These are phyloP conservation scores for Erysimum pusillum DNA, from an alignment of 441 rosid species.

Conservation along the genomic window DNA sequence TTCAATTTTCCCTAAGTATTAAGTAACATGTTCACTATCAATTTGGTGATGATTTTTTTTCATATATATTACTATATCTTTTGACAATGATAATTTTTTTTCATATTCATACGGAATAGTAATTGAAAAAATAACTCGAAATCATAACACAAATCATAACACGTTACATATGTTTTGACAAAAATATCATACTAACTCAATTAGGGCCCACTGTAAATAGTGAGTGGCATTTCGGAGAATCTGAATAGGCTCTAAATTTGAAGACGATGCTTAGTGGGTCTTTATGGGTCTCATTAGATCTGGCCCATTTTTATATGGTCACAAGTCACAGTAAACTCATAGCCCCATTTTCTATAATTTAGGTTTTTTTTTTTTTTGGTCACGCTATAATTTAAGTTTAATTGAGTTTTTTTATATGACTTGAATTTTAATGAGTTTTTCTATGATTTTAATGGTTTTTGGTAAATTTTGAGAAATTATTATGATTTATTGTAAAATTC, in stretches of 20 bases:
- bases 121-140: neutral
- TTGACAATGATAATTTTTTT: too few relatives aligned
- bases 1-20: neutral
- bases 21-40: neutral
- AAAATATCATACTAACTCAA: conserved; percentile 4
- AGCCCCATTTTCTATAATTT: too few relatives aligned
- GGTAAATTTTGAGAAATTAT: too few relatives aligned
- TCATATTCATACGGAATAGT: neutral
- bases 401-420: too few relatives aligned
- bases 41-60: neutral
- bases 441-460: too few relatives aligned
- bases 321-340: too few relatives aligned
- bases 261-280: conserved; percentile 12
- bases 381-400: too few relatives aligned
- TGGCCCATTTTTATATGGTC: neutral
- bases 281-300: neutral
- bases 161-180: neutral
- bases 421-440: too few relatives aligned
- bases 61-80: too few relatives aligned
- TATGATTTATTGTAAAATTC: too few relatives aligned
- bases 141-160: neutral
- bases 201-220: neutral
- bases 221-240: neutral
- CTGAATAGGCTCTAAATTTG: neutral
- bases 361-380: too few relatives aligned